Percentiles rank a stretch among this genome's conserved stretches.
Conservation (phyloP, 495 filamentous ascomycete species). For the Annulohypoxylon nitens region DNA sequence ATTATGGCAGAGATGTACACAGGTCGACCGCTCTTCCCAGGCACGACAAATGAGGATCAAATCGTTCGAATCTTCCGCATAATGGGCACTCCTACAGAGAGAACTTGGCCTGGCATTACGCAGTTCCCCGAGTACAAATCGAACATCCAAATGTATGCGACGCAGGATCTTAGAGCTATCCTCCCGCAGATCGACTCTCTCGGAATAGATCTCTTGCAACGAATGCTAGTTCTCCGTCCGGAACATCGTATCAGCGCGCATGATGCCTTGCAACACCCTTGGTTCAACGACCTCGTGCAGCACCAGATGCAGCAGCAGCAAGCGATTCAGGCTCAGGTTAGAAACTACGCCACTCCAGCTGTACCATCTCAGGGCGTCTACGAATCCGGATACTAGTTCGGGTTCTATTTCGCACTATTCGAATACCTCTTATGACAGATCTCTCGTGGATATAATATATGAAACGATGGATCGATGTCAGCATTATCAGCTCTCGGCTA, state of each 20-base stretch:
- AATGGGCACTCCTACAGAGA: conserved; percentile 94
- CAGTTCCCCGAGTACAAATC: conserved; percentile 94
- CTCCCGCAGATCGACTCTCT: conserved; percentile 88
- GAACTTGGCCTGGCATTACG: conserved; percentile 91
- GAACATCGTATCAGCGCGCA: conserved; percentile 90
- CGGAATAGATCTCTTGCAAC: conserved; percentile 85
- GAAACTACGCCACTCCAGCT: conserved; percentile 47
- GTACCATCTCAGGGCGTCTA: conserved; percentile 51
- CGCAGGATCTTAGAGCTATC: conserved; percentile 86
- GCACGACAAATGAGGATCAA: conserved; percentile 96
- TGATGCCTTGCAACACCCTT: conserved; percentile 87
- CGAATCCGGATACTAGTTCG: conserved; percentile 47
- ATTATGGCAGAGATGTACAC: conserved; percentile 99
- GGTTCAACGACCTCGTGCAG: conserved; percentile 73
- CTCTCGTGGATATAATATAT: not conserved
- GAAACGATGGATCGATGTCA: conserved; percentile 1
- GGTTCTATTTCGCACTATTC: not conserved
- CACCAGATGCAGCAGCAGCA: conserved; percentile 59
- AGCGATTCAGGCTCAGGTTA: conserved; percentile 49
- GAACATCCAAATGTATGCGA: conserved; percentile 94
- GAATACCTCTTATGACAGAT: not conserved
- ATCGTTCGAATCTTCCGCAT: conserved; percentile 95
- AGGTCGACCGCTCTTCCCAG: conserved; percentile 90
- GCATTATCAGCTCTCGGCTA: not conserved
- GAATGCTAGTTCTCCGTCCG: conserved; percentile 93